Percentiles rank a stretch among this genome's conserved stretches.
phyloP scores from a whole-genome alignment of 2,329 filamentous ascomycete species.

The Malbranchea zuffiana region DNA sequence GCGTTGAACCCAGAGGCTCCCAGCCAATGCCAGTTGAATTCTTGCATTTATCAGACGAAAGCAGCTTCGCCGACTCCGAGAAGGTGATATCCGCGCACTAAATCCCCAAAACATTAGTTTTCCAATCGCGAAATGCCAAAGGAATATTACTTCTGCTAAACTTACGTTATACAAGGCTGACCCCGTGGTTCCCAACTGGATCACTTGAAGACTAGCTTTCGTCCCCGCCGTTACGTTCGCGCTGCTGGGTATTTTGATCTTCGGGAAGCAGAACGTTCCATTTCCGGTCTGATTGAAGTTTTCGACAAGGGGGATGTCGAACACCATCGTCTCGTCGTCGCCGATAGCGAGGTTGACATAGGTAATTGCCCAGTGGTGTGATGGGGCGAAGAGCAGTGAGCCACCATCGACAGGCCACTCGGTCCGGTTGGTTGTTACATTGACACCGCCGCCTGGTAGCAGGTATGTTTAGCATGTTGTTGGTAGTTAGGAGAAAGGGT shows the following conservation, averaged over 20 bases:
- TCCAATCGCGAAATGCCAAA: not conserved
- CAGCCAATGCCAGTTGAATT: conserved; percentile 33
- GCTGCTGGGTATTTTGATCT: conserved; percentile 24
- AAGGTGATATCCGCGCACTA: conserved; percentile 38
- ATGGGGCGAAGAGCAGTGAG: conserved; percentile 31
- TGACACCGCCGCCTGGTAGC: conserved; percentile 30
- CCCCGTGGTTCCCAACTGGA: conserved; percentile 33
- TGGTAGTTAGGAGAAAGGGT: conserved; percentile 3
- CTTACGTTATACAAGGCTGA: conserved; percentile 40
- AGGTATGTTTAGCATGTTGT: conserved; percentile 5
- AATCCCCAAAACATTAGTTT: not conserved
- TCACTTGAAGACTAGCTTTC: conserved; percentile 36
- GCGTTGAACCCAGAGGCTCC: conserved; percentile 13
- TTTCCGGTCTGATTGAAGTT: conserved; percentile 40
- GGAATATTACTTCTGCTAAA: conserved; percentile 6
- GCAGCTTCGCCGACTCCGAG: conserved; percentile 28
- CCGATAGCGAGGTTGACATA: conserved; percentile 40
- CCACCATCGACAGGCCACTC: conserved; percentile 38
- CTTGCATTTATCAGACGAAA: conserved; percentile 27
- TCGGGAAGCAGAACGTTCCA: conserved; percentile 37
- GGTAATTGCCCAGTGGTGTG: conserved; percentile 36
- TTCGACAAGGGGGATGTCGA: conserved; percentile 37
- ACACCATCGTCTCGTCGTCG: conserved; percentile 28
- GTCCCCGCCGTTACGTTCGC: conserved; percentile 26
- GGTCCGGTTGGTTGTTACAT: conserved; percentile 36